Percentiles rank a stretch among this genome's conserved stretches.
Evolutionary conservation across 1,139 yeast species (phyloP).

Genomic region (Suhomyces maxii): DNA sequence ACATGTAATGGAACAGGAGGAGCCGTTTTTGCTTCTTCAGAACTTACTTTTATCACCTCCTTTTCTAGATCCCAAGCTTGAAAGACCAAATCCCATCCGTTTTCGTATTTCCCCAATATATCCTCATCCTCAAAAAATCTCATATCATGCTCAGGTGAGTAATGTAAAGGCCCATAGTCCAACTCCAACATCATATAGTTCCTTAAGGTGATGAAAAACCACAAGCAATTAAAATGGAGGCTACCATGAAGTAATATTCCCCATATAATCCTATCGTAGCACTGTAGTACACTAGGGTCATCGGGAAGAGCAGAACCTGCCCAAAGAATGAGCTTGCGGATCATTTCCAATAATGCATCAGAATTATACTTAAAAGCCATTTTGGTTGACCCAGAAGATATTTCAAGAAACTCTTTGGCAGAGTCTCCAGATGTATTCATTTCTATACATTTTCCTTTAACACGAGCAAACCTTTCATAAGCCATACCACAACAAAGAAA

Average conservation of each 20-base stretch:
- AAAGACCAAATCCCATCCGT: constrained; percentile 25
- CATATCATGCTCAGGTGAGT: constrained; percentile 16
- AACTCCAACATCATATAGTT: constrained; percentile 25
- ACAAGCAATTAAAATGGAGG: constrained; percentile 38
- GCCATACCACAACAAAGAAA: constrained; percentile 21
- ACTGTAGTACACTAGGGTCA: constrained; percentile 31
- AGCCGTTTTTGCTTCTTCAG: too few species aligned
- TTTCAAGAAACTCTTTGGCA: background rate
- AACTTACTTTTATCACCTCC: constrained; percentile 1
- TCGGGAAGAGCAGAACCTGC: constrained; percentile 29
- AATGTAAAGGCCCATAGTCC: constrained; percentile 26
- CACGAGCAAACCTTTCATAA: constrained; percentile 20
- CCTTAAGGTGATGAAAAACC: constrained; percentile 39
- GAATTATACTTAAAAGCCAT: constrained; percentile 22
- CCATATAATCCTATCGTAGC: constrained; percentile 40
- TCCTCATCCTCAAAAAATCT: constrained; percentile 14
- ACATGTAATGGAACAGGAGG: background rate
- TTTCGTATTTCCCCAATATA: constrained; percentile 16
- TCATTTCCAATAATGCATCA: constrained; percentile 28
- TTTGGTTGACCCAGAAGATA: background rate
- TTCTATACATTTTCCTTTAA: constrained; percentile 10
- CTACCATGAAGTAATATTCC: constrained; percentile 46
- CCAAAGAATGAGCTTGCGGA: constrained; percentile 34
- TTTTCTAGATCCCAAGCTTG: constrained; percentile 14
- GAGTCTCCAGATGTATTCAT: background rate